These are phyloP conservation scores for Candida ficus DNA, from an alignment of 805 yeast species.

Conservation along the genomic window DNA sequence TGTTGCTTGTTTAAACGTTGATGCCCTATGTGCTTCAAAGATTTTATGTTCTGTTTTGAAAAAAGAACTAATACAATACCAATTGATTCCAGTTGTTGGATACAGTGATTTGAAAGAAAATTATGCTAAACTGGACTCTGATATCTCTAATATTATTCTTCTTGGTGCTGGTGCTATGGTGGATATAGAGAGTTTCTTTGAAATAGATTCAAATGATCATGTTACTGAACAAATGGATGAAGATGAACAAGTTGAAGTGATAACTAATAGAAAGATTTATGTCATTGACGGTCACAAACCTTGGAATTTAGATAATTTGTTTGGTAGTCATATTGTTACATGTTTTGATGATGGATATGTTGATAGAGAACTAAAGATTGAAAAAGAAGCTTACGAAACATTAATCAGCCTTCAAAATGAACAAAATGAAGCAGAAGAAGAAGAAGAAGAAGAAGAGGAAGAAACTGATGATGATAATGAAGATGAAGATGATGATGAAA, in stretches of 20 bases:
- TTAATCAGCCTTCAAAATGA: slow-evolving; percentile 39
- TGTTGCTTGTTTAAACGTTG: slow-evolving; percentile 87
- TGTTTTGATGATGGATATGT: slow-evolving; percentile 87
- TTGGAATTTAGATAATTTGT: slow-evolving; percentile 91
- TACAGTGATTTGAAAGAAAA: slow-evolving; percentile 69
- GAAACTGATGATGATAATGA: slow-evolving; percentile 29
- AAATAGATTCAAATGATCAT: slow-evolving; percentile 52
- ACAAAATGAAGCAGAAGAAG: slow-evolving; percentile 32
- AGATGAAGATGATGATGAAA: slow-evolving; percentile 28
- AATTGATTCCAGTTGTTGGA: slow-evolving; percentile 89
- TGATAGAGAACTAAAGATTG: slow-evolving; percentile 50
- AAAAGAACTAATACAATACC: slow-evolving; percentile 80
- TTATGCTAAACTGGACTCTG: slow-evolving; percentile 61
- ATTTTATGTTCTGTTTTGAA: slow-evolving; percentile 67
- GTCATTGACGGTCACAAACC: slow-evolving; percentile 92
- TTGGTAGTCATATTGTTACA: slow-evolving; percentile 69
- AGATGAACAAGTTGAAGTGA: slow-evolving; percentile 23
- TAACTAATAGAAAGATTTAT: slow-evolving; percentile 57
- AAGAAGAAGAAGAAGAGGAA: slow-evolving; percentile 28
- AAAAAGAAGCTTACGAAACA: slow-evolving; percentile 56
- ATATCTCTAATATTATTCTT: slow-evolving; percentile 68
- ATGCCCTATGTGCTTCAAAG: slow-evolving; percentile 85
- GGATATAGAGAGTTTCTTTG: slow-evolving; percentile 72
- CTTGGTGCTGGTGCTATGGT: slow-evolving; percentile 94
- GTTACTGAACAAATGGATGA: slow-evolving; percentile 20